phyloP scores from a whole-genome alignment of 1,284 basidiomycete species.

The Baeospora myosura region DNA sequence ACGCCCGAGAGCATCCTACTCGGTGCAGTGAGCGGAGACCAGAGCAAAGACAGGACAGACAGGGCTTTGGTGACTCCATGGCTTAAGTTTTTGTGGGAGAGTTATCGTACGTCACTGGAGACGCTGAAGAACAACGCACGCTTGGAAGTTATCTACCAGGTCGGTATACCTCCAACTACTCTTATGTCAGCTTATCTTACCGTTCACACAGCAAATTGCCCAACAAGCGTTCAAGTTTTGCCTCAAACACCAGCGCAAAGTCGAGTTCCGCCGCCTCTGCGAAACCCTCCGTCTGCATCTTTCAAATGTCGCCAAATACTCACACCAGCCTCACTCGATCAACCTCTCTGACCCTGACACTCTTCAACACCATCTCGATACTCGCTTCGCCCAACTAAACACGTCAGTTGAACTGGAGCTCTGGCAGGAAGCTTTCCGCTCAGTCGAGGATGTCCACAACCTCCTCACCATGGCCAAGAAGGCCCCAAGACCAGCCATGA shows the following conservation, averaged over 20 bases:
- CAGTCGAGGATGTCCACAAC: conserved; percentile 97
- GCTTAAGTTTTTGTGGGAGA: conserved; percentile 98
- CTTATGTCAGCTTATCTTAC: conserved; percentile 7
- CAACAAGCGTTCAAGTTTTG: conserved; percentile 98
- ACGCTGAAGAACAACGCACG: conserved; percentile 96
- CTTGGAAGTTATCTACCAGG: conserved; percentile 92
- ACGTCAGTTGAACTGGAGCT: conserved; percentile 98
- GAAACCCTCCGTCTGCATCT: conserved; percentile 96
- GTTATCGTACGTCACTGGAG: conserved; percentile 93
- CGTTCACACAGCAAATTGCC: conserved; percentile 71
- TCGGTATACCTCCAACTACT: conserved; percentile 26
- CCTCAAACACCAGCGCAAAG: conserved; percentile 88
- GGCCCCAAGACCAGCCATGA: conserved; percentile 87
- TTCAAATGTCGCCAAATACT: conserved; percentile 91
- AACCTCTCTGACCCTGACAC: conserved; percentile 96
- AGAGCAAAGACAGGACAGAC: conserved; percentile 94
- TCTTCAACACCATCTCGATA: conserved; percentile 95
- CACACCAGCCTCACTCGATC: conserved; percentile 94
- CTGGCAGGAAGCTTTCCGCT: conserved; percentile 99
- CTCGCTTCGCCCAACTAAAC: conserved; percentile 95
- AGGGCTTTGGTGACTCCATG: conserved; percentile 93
- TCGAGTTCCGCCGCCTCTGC: conserved; percentile 95
- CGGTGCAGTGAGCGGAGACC: conserved; percentile 84
- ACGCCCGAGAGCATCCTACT: conserved; percentile 89
- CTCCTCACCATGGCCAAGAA: conserved; percentile 91